These are phyloP conservation scores for Schizochytrium sp. DNA, from an alignment of 108 stramenopile genomes.

Conservation along the genomic window DNA sequence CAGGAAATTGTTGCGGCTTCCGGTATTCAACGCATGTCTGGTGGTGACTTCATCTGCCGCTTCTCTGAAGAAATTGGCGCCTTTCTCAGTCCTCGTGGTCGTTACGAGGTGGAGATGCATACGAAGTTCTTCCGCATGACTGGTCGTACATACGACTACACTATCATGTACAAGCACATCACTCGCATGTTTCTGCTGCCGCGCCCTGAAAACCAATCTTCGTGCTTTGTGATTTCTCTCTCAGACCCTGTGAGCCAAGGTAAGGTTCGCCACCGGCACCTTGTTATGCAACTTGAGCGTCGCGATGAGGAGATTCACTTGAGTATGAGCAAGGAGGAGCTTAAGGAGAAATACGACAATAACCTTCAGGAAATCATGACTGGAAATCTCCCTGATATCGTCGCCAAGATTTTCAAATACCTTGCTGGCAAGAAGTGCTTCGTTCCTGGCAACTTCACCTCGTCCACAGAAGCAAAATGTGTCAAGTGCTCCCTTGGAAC, in stretches of 20 bases:
- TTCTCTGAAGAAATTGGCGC: constrained; percentile 90
- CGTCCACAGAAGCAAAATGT: constrained; percentile 53
- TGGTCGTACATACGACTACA: constrained; percentile 98
- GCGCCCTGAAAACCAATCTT: constrained; percentile 85
- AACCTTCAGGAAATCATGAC: constrained; percentile 71
- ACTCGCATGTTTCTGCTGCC: constrained; percentile 92
- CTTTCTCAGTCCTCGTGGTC: constrained; percentile 95
- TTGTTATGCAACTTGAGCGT: constrained; percentile 91
- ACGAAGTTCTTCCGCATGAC: constrained; percentile 85
- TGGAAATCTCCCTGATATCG: constrained; percentile 90
- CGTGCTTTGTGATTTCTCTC: constrained; percentile 92
- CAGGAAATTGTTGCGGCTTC: constrained; percentile 82
- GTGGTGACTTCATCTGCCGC: constrained; percentile 89
- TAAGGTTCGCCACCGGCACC: constrained; percentile 94
- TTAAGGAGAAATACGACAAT: constrained; percentile 86
- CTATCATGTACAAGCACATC: constrained; percentile 96
- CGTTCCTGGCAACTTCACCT: constrained; percentile 62
- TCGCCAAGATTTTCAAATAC: constrained; percentile 97
- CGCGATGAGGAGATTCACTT: constrained; percentile 86
- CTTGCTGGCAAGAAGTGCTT: constrained; percentile 96
- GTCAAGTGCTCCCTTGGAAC: constrained; percentile 80
- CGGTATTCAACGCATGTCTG: constrained; percentile 80
- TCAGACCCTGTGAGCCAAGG: constrained; percentile 98
- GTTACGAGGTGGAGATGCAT: constrained; percentile 94
- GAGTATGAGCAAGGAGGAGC: constrained; percentile 90